Evolutionary conservation across 345 rosid species (phyloP), one percentile per base, ranked within the genome.

Genomic region (Arabidopsis suecica): DNA sequence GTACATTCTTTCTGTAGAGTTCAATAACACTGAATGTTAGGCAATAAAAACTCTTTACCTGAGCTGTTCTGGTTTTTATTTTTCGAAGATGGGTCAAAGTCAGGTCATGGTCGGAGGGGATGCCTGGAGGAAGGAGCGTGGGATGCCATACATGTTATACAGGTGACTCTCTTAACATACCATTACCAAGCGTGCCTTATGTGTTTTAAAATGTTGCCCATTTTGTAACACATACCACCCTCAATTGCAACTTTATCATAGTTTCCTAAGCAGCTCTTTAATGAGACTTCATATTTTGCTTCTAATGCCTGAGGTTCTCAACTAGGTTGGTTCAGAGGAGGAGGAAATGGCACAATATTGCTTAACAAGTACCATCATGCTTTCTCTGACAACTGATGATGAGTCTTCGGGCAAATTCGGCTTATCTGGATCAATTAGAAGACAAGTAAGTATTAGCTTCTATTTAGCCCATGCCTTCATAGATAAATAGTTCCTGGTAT

Each of bases 111-210:
- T 30, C 83, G 91, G 78, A 88, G 97, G 73, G 97, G 97, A 72
- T 90, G 84, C 82, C 82, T 95, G 71, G 96, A 95, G 62, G 97
- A 92, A 86, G 99, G 99, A 61, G 88, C 96, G 3, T 95, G 99
- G 99, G 99, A 92, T 82, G 95, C 97, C 61, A 87, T 95, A 79
- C 97, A 95, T 83, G 99, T 90, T 58, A 87, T 95, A 78, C 88
- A 95, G 93, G 99, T 89, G 60, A 51, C 25, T 61, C 68, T 73
- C 18, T 9, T 76, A 70, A 32, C 51, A 54, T 37, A 30, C 42
- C 20, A 44, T 44, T 30, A 49, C 62, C 51, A 75, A 41, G 44
- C 10, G 12, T 48, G 40, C 22, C 22, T 48, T 51, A 18, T 9
- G 8, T 5, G 23, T 5, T 23, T 32, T 1, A 16, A 30, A 30